These are phyloP conservation scores for Globisporangium radiosum DNA, from an alignment of 352 stramenopile genomes.

Conservation along the genomic window DNA sequence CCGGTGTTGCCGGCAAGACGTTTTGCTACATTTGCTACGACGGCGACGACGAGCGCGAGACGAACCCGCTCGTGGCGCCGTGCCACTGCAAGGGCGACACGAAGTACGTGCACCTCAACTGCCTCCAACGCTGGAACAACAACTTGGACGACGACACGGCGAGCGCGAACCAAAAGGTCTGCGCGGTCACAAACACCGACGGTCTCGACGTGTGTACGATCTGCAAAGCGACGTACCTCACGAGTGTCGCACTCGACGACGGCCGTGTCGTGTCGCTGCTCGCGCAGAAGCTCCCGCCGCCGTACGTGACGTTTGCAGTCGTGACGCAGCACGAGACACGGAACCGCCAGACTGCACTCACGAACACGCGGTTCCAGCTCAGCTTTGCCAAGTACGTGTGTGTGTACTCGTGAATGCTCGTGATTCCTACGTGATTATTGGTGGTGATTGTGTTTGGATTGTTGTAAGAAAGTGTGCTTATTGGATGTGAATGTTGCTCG, in stretches of 20 bases:
- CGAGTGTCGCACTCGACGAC: slow-evolving; percentile 82
- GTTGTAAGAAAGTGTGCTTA: not conserved
- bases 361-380: slow-evolving; percentile 90
- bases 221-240: slow-evolving; percentile 89
- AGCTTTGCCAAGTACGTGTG: slow-evolving; percentile 81
- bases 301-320: slow-evolving; percentile 89
- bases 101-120: slow-evolving; percentile 90
- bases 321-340: slow-evolving; percentile 87
- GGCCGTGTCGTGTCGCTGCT: slow-evolving; percentile 82
- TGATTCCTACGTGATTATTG: slow-evolving; percentile 4
- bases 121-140: slow-evolving; percentile 90
- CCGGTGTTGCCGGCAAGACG: slow-evolving; percentile 35
- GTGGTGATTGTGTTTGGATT: not conserved
- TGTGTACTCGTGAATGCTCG: too few species aligned
- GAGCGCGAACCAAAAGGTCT: slow-evolving; percentile 85
- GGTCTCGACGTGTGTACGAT: slow-evolving; percentile 87
- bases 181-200: slow-evolving; percentile 86
- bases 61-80: slow-evolving; percentile 86
- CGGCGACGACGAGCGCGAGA: slow-evolving; percentile 73
- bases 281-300: slow-evolving; percentile 79
- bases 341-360: slow-evolving; percentile 76
- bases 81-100: slow-evolving; percentile 91
- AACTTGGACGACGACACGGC: slow-evolving; percentile 71
- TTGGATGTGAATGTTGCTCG: too few species aligned
- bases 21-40: slow-evolving; percentile 95